Percentiles rank a stretch among this genome's conserved stretches.
Conservation (phyloP, 2,329 filamentous ascomycete genomes). For the Venturia nashicola region DNA sequence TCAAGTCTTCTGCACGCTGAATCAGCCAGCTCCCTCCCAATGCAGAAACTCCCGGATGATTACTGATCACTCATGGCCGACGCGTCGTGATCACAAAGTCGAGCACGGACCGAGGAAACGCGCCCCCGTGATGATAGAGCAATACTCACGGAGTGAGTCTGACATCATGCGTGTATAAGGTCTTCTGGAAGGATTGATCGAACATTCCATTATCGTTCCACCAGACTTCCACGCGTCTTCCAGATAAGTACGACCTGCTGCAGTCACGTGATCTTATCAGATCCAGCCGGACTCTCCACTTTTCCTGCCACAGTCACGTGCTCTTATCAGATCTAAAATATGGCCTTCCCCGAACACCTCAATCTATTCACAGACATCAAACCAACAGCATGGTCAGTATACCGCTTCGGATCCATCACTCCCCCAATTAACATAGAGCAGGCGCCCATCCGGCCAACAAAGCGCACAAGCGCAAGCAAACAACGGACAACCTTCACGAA, state of each 20-base stretch:
- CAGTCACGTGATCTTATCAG: background rate
- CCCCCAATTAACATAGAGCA: background rate
- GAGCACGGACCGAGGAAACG: background rate
- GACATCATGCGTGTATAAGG: background rate
- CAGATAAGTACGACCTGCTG: background rate
- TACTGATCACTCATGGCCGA: background rate
- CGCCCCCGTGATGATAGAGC: background rate
- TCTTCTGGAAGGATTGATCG: background rate
- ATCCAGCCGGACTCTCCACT: too few relatives aligned
- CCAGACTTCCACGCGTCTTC: background rate
- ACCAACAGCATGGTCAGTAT: background rate
- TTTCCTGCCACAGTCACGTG: background rate
- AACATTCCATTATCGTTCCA: background rate
- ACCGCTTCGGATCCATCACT: background rate
- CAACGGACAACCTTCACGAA: conserved; percentile 7
- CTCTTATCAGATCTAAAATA: background rate
- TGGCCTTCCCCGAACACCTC: background rate
- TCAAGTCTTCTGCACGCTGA: background rate
- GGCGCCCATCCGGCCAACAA: conserved; percentile 8
- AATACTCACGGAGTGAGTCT: background rate
- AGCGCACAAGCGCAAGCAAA: background rate
- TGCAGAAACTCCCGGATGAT: background rate
- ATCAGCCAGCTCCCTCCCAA: background rate
- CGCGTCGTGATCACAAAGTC: background rate
- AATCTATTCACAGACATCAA: background rate